phyloP scores from a whole-genome alignment of 495 filamentous ascomycete genomes.

The Penicillium diatomitis region DNA sequence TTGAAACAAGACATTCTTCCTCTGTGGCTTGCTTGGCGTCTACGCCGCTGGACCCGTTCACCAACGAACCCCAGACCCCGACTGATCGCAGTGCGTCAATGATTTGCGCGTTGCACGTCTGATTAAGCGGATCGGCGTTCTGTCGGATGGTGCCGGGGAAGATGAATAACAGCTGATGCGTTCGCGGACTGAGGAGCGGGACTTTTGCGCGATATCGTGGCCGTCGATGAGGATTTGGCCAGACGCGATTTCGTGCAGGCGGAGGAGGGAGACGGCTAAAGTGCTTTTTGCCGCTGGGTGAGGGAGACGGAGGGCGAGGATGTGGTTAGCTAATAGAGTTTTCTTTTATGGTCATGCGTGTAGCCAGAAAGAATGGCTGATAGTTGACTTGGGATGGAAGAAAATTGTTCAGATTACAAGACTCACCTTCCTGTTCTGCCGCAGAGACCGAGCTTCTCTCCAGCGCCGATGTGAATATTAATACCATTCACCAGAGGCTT shows the following conservation, averaged over 20 bases:
- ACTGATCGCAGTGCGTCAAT: slow-evolving; percentile 34
- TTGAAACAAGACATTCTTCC: slow-evolving; percentile 42
- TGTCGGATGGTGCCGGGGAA: slow-evolving; percentile 48
- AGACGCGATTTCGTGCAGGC: slow-evolving; percentile 35
- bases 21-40: not conserved
- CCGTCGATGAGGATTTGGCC: slow-evolving; percentile 48
- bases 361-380: too few species aligned
- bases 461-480: slow-evolving; percentile 34
- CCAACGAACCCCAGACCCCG: slow-evolving; percentile 8
- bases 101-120: slow-evolving; percentile 23
- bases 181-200: slow-evolving; percentile 39
- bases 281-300: slow-evolving; percentile 49
- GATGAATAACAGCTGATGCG: slow-evolving; percentile 46
- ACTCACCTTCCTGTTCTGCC: slow-evolving; percentile 23
- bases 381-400: too few species aligned
- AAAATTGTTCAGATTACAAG: not conserved
- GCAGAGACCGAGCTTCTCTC: slow-evolving; percentile 44
- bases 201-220: slow-evolving; percentile 40
- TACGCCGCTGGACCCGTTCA: too few species aligned
- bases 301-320: not conserved
- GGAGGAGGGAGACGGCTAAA: slow-evolving; percentile 49
- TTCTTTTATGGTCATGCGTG: too few species aligned
- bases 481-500: slow-evolving; percentile 31
- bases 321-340: too few species aligned
- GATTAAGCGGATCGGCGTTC: slow-evolving; percentile 41